Conservation (phyloP, 2,329 filamentous ascomycete genomes). For the Colletotrichum sp. region DNA sequence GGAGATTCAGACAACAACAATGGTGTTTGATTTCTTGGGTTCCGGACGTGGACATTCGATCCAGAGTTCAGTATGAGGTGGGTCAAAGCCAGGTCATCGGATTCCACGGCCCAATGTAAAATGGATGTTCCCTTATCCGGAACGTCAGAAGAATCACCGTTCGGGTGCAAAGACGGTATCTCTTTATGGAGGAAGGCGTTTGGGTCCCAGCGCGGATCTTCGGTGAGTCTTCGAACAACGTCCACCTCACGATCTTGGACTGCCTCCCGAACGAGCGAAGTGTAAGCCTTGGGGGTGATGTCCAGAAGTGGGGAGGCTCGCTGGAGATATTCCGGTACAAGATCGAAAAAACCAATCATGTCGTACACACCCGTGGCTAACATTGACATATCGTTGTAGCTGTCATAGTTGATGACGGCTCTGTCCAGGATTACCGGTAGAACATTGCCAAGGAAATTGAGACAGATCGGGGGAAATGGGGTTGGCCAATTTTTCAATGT, state of each 20-base stretch:
- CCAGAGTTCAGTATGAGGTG: slow-evolving; percentile 30
- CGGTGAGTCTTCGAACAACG: slow-evolving; percentile 1
- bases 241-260: background rate
- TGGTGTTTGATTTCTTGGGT: slow-evolving; percentile 36
- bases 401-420: background rate
- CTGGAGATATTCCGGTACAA: background rate
- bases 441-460: background rate
- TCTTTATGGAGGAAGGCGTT: background rate
- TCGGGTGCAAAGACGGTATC: background rate
- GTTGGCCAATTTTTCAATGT: background rate
- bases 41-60: slow-evolving; percentile 31
- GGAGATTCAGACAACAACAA: slow-evolving; percentile 37
- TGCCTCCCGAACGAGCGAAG: background rate
- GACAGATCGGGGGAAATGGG: background rate
- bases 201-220: slow-evolving; percentile 20
- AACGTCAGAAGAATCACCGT: background rate
- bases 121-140: background rate
- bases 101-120: slow-evolving; percentile 9
- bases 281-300: background rate
- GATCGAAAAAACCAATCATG: background rate
- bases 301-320: background rate
- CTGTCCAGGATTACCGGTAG: background rate
- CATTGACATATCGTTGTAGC: background rate
- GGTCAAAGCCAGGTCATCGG: slow-evolving; percentile 26
- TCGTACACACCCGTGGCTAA: background rate